These are phyloP conservation scores for Cryphonectria carpinicola DNA, from an alignment of 2,329 filamentous ascomycete genomes.

Conservation along the genomic window DNA sequence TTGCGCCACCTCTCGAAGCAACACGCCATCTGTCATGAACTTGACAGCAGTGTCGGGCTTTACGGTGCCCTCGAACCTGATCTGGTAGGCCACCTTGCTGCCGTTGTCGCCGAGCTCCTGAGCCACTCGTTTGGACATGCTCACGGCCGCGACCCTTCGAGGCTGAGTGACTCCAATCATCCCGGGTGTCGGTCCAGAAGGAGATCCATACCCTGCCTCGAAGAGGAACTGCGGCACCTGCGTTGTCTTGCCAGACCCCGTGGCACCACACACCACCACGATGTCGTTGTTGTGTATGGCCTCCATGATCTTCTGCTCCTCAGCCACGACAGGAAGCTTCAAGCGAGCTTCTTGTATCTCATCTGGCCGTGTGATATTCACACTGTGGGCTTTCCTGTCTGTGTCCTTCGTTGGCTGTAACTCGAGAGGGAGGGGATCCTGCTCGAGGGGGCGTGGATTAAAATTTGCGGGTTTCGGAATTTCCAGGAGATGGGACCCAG, in stretches of 20 bases:
- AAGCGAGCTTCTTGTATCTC: conserved; percentile 80
- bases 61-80: conserved; percentile 88
- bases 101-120: conserved; percentile 81
- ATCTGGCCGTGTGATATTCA: conserved; percentile 69
- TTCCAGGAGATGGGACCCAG: conserved; percentile 47
- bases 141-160: conserved; percentile 90
- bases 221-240: conserved; percentile 96
- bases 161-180: conserved; percentile 97
- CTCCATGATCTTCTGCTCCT: conserved; percentile 98
- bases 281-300: conserved; percentile 90
- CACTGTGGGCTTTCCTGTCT: conserved; percentile 74
- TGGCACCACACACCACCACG: conserved; percentile 91
- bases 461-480: conserved; percentile 66
- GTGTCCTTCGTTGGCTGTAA: conserved; percentile 63
- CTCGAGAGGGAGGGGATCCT: conserved; percentile 72
- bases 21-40: conserved; percentile 98
- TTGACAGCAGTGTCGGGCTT: conserved; percentile 85
- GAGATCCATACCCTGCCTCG: conserved; percentile 87
- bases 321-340: conserved; percentile 85
- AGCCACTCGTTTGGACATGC: conserved; percentile 90
- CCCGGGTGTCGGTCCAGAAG: conserved; percentile 78
- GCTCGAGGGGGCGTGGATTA: conserved; percentile 67
- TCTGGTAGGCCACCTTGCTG: conserved; percentile 86
- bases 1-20: conserved; percentile 86
- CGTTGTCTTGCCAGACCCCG: conserved; percentile 96